phyloP scores from a whole-genome alignment of 192 early-diverging fungal genomes.

The Podila epigama region DNA sequence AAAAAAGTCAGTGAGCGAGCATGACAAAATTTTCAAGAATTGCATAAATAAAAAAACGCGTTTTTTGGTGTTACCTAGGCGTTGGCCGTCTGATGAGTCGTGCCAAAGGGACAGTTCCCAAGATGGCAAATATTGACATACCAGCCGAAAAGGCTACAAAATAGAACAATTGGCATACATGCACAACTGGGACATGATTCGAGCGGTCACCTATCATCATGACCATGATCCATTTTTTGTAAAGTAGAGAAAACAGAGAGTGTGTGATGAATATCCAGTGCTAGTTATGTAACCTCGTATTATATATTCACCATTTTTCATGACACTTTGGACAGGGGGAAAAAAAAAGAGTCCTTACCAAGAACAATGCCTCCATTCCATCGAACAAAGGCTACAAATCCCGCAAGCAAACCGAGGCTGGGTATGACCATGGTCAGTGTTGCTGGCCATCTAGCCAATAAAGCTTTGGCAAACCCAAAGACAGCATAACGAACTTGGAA shows the following conservation, averaged over 20 bases:
- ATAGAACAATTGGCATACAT: conserved; percentile 90
- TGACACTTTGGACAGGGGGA: no score
- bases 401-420: conserved; percentile 53
- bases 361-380: conserved; percentile 89
- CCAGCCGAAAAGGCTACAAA: conserved; percentile 70
- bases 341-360: conserved; percentile 49
- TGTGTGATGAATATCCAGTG: not conserved
- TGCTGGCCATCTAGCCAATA: conserved; percentile 8
- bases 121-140: conserved; percentile 55
- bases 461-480: conserved; percentile 19
- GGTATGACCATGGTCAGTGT: conserved; percentile 51
- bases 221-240: no score
- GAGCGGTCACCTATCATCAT: conserved; percentile 86
- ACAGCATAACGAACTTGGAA: conserved; percentile 14
- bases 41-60: no score
- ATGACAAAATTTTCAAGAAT: no score
- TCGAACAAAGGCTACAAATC: conserved; percentile 74
- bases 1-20: no score
- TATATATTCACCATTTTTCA: no score
- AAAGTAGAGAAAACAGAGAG: not conserved
- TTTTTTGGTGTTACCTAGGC: no score
- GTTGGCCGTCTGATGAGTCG: conserved; percentile 23
- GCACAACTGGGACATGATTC: conserved; percentile 81
- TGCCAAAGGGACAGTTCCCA: conserved; percentile 44
- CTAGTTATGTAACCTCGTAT: no score